A percentile compares a stretch with the other conserved stretches of the same genome.
Conservation (phyloP, 768 basidiomycete genomes). For the Russula emetica region DNA sequence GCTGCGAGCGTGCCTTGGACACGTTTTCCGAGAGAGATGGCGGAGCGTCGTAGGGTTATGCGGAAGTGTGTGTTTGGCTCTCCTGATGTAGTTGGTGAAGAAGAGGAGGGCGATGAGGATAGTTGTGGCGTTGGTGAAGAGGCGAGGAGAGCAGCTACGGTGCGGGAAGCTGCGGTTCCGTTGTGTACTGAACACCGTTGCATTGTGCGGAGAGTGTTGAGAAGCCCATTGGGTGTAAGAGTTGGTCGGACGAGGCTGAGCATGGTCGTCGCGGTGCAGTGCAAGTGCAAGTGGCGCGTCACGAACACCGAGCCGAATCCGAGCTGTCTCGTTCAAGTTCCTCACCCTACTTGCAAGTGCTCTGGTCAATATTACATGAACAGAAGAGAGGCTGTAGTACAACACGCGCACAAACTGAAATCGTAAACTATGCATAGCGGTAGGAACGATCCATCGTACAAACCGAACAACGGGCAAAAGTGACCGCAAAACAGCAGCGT, state of each 20-base stretch:
- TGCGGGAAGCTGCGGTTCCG: conserved; percentile 19
- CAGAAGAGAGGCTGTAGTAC: too few relatives aligned
- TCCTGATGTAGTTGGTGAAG: not conserved
- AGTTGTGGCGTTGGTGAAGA: conserved; percentile 6
- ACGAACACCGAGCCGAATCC: too few relatives aligned
- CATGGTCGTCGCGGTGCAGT: not conserved
- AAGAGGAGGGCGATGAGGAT: conserved; percentile 1
- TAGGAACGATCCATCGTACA: too few relatives aligned
- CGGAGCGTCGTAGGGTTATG: conserved; percentile 84
- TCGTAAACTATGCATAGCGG: too few relatives aligned
- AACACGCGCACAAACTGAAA: too few relatives aligned
- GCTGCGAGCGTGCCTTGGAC: conserved; percentile 73
- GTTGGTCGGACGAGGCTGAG: conserved; percentile 3
- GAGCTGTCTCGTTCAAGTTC: too few relatives aligned
- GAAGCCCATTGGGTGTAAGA: not conserved
- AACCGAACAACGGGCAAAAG: too few relatives aligned
- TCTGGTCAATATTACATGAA: too few relatives aligned
- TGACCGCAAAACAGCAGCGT: too few relatives aligned
- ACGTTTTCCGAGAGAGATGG: conserved; percentile 71
- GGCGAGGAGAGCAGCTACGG: conserved; percentile 15
- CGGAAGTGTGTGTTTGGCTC: conserved; percentile 69
- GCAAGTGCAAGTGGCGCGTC: too few relatives aligned
- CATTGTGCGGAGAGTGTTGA: not conserved
- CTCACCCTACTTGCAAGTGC: too few relatives aligned
- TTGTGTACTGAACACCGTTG: conserved; percentile 9